Percentiles rank a stretch among this genome's conserved stretches.
These are phyloP conservation scores for Arachis monticola DNA, from an alignment of 331 rosid species.

Conservation along the genomic window DNA sequence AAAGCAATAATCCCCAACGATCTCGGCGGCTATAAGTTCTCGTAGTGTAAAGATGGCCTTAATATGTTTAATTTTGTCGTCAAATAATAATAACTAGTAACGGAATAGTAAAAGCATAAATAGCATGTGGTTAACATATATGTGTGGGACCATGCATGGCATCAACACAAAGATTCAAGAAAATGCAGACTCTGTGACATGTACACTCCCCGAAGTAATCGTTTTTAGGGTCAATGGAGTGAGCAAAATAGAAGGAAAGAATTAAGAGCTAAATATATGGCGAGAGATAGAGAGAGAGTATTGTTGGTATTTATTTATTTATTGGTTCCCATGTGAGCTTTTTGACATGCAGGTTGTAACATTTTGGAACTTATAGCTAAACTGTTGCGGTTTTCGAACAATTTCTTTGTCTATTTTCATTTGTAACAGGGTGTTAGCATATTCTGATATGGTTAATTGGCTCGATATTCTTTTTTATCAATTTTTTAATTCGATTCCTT, in stretches of 20 bases:
- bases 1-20: constrained; percentile 22
- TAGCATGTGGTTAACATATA: background rate
- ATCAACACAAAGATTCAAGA: constrained; percentile 9
- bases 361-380: too few relatives aligned
- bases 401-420: too few relatives aligned
- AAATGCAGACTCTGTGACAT: constrained; percentile 25
- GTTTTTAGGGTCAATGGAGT: background rate
- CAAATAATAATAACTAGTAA: too few relatives aligned
- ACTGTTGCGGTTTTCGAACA: too few relatives aligned
- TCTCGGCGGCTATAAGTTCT: constrained; percentile 33
- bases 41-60: constrained; percentile 19
- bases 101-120: background rate
- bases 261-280: background rate
- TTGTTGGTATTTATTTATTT: too few relatives aligned
- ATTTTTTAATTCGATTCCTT: too few relatives aligned
- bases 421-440: too few relatives aligned
- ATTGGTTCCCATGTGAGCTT: too few relatives aligned
- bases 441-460: too few relatives aligned
- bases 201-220: background rate
- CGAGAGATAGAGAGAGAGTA: too few relatives aligned
- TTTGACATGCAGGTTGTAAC: too few relatives aligned
- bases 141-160: background rate
- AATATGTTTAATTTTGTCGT: constrained; percentile 13
- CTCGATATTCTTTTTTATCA: too few relatives aligned
- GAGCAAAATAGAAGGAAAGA: background rate